Evolutionary conservation across 164 flowering plant genomes (phyloP).

Genomic region (Houttuynia cordata): DNA sequence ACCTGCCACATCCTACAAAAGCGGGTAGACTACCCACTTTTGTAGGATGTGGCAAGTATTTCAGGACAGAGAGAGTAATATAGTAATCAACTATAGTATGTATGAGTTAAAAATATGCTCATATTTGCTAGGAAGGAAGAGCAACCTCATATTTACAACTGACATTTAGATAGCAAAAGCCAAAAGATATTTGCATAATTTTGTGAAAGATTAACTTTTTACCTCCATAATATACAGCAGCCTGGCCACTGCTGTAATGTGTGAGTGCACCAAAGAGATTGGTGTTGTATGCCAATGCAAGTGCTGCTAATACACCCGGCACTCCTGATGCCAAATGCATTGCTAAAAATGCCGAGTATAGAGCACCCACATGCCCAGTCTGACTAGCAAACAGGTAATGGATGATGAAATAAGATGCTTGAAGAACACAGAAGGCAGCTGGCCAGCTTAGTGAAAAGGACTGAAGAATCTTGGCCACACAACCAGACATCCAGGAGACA

Average conservation of each 20-base stretch:
- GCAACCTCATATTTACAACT: too few species aligned
- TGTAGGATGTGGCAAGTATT: too few species aligned
- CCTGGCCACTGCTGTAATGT: slow-evolving; percentile 95
- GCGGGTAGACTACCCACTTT: too few species aligned
- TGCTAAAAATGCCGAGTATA: slow-evolving; percentile 89
- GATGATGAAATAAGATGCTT: slow-evolving; percentile 70
- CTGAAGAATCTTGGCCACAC: slow-evolving; percentile 57
- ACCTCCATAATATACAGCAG: slow-evolving; percentile 97
- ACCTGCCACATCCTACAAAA: too few species aligned
- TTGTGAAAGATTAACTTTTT: not conserved
- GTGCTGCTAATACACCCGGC: slow-evolving; percentile 67
- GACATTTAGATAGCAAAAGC: too few species aligned
- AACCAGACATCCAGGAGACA: slow-evolving; percentile 70
- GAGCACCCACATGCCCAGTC: slow-evolving; percentile 92
- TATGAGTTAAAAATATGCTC: too few species aligned
- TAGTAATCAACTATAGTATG: too few species aligned
- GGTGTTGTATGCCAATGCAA: slow-evolving; percentile 80
- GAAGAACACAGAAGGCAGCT: slow-evolving; percentile 68
- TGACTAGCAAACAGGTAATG: slow-evolving; percentile 96
- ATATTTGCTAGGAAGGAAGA: too few species aligned
- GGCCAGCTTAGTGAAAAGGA: slow-evolving; percentile 81
- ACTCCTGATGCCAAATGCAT: slow-evolving; percentile 86
- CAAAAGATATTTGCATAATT: too few species aligned
- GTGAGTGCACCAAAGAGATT: slow-evolving; percentile 90
- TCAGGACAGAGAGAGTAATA: too few species aligned